These are phyloP conservation scores for Calonectria naviculata DNA, from an alignment of 2,329 filamentous ascomycete genomes.

Conservation along the genomic window DNA sequence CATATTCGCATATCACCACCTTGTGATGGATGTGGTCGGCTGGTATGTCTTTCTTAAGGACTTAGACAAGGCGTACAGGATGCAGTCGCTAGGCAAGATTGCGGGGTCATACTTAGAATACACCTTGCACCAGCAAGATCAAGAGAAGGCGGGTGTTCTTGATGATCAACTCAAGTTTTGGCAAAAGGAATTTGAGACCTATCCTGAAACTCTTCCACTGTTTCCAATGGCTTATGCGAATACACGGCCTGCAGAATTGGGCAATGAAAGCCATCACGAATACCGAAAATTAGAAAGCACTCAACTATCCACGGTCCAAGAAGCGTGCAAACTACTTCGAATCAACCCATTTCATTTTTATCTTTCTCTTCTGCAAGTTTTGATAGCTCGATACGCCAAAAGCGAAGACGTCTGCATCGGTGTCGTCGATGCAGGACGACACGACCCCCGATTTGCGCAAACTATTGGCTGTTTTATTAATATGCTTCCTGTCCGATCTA, in stretches of 20 bases:
- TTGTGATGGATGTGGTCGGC: slow-evolving; percentile 61
- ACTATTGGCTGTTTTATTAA: slow-evolving; percentile 58
- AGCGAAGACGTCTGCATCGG: slow-evolving; percentile 57
- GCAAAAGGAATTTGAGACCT: slow-evolving; percentile 20
- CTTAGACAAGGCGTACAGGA: slow-evolving; percentile 55
- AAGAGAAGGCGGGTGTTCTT: slow-evolving; percentile 26
- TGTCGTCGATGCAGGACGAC: slow-evolving; percentile 50
- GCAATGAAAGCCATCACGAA: slow-evolving; percentile 14
- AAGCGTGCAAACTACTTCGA: slow-evolving; percentile 26
- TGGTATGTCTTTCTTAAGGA: slow-evolving; percentile 56
- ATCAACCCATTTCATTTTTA: slow-evolving; percentile 58
- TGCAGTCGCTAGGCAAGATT: slow-evolving; percentile 25
- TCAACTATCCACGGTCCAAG: slow-evolving; percentile 19
- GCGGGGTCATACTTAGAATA: slow-evolving; percentile 51
- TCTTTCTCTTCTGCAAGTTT: slow-evolving; percentile 51
- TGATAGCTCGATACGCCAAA: slow-evolving; percentile 39
- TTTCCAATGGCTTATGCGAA: slow-evolving; percentile 9
- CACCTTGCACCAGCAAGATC: slow-evolving; percentile 44
- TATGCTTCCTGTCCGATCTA: slow-evolving; percentile 54
- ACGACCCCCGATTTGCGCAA: slow-evolving; percentile 27
- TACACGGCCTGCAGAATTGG: neutral
- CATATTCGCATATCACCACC: slow-evolving; percentile 60
- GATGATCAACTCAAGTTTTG: slow-evolving; percentile 22
- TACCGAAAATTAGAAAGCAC: slow-evolving; percentile 1
- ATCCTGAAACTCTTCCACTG: slow-evolving; percentile 20